Evolutionary conservation across 805 yeast species (phyloP), one percentile per base, ranked within the genome.

Genomic region (Teunomyces atbi): DNA sequence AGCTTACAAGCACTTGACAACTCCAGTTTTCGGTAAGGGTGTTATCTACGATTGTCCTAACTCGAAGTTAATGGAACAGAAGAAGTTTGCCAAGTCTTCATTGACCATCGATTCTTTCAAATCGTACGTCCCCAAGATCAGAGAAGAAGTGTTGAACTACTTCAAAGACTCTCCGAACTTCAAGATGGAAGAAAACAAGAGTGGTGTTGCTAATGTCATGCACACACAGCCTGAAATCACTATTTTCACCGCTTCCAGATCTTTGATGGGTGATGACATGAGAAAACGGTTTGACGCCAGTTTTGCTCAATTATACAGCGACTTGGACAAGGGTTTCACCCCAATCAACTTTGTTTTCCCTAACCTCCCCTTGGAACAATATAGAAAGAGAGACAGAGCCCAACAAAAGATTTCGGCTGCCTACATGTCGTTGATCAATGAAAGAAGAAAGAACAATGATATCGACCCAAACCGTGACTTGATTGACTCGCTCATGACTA

Each of bases 11-110:
- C 97, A 91, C 64, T 78, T 94, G 68, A 94, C 99, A n/a, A 92
- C 98, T n/a, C 99, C 99, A 11, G 97, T 90, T 12, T 94, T 94
- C 57, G 99, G 99, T 58, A 83, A 90, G 61, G 99, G 98, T 60
- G 99, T 94, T 45, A 87, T 94, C 44, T 94, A 94, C 65, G 99
- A 94, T 71, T 92, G 97, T 70, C 89, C 99, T 52, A 94, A 94
- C 72, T 71, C 82, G 60, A 82, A 90, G 55, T 79, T 94, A 60
- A 94, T 94, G 99, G 99, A 94, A 66, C 99, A 94, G 70, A 94
- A 94, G 81, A 94, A 90, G 73, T 94, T 94, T 61, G 96, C 91
- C 52, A 94, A 94, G 70, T 80, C 81, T 45, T 95, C 97, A 18
- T 77, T 94, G 57, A 86, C 96, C 21, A 81, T 79, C 53, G 96